A percentile compares a stretch with the other conserved stretches of the same genome.
phyloP scores from a whole-genome alignment of 73 alveolate genomes.

The Paramecium pentaurelia region DNA sequence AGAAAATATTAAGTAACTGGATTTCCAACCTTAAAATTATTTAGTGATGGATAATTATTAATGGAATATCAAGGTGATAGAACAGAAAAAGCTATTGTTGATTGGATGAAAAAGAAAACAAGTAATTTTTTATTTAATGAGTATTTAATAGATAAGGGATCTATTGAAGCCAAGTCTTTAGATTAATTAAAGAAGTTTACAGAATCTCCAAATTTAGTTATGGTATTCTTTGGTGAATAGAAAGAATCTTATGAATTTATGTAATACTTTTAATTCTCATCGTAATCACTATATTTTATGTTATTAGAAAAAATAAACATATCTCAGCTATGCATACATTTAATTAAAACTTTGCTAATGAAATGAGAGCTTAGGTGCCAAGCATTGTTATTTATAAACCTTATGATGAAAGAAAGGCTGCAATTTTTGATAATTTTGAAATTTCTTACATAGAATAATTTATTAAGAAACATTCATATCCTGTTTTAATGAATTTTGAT shows the following conservation, averaged over 20 bases:
- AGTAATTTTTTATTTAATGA: not conserved
- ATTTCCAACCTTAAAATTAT: conserved; percentile 23
- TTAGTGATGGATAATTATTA: not conserved
- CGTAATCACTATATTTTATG: not conserved
- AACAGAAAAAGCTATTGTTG: conserved; percentile 19
- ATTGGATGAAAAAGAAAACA: conserved; percentile 25
- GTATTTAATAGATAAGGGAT: not conserved
- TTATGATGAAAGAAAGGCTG: conserved; percentile 29
- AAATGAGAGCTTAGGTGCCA: not conserved
- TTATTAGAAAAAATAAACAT: not conserved
- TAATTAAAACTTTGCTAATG: conserved; percentile 1
- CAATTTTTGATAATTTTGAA: not conserved
- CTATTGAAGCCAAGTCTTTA: not conserved
- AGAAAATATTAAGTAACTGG: not conserved
- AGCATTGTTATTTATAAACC: conserved; percentile 4
- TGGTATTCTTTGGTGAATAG: conserved; percentile 17
- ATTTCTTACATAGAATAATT: not conserved
- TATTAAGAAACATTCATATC: not conserved
- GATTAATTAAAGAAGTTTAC: not conserved
- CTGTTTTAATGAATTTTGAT: conserved; percentile 10
- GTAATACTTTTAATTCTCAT: not conserved
- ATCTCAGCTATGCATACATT: conserved; percentile 9
- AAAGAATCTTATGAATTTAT: not conserved
- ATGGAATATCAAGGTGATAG: not conserved
- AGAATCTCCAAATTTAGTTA: not conserved